Conservation (phyloP, 129 eudicot species). For the Centella asiatica region DNA sequence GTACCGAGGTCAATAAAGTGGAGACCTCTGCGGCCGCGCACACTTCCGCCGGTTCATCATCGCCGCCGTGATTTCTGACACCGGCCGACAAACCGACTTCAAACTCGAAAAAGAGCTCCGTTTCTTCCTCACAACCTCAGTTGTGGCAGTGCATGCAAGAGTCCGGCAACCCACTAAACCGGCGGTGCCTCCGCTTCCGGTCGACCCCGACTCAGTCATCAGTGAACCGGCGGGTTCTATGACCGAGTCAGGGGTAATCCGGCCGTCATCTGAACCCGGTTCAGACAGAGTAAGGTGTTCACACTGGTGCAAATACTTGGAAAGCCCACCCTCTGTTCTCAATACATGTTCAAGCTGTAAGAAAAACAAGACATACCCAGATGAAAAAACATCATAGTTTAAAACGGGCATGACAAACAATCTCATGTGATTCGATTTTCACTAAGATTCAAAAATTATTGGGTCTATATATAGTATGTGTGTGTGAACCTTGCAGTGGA, state of each 20-base stretch:
- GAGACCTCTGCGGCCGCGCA: slow-evolving; percentile 57
- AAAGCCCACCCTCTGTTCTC: slow-evolving; percentile 30
- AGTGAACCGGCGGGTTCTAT: slow-evolving; percentile 41
- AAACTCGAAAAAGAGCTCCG: slow-evolving; percentile 26
- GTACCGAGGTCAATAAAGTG: slow-evolving; percentile 37
- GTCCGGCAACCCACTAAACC: slow-evolving; percentile 24
- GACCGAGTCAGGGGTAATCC: slow-evolving; percentile 63
- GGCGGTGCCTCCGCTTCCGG: slow-evolving; percentile 27
- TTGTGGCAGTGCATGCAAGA: slow-evolving; percentile 43
- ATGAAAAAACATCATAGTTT: not conserved
- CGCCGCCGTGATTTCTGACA: slow-evolving; percentile 8
- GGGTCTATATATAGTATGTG: not conserved
- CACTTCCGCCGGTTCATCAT: slow-evolving; percentile 53
- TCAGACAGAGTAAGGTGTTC: slow-evolving; percentile 41
- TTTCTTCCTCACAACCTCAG: slow-evolving; percentile 61
- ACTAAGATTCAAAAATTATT: not conserved
- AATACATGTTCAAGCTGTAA: slow-evolving; percentile 37
- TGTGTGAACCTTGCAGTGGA: slow-evolving; percentile 73
- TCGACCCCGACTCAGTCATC: slow-evolving; percentile 48
- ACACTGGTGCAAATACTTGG: slow-evolving; percentile 31
- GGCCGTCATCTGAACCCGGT: slow-evolving; percentile 49
- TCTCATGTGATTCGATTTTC: not conserved
- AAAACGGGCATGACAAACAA: not conserved
- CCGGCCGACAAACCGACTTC: slow-evolving; percentile 19
- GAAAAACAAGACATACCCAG: not conserved